phyloP scores from a whole-genome alignment of 192 early-diverging fungal species.

The Mortierella alpina region DNA sequence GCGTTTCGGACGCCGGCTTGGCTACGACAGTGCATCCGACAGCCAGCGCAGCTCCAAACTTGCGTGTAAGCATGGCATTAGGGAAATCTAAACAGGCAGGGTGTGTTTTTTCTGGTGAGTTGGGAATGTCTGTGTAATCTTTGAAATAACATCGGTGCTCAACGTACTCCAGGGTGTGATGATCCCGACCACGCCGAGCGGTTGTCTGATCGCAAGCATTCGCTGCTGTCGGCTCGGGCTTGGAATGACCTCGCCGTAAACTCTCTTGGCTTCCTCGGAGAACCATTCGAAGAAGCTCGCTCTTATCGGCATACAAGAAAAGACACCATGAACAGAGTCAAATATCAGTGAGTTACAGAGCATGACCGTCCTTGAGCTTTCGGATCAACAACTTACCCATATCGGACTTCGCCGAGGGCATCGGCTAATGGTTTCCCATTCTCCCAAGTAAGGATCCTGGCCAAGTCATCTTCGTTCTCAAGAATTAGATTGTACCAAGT shows the following conservation, averaged over 20 bases:
- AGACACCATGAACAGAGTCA: neutral
- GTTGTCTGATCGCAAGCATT: slow-evolving; percentile 77
- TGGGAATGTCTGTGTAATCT: neutral
- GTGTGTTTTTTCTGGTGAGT: neutral
- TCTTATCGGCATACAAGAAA: slow-evolving; percentile 7
- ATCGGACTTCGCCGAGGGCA: slow-evolving; percentile 59
- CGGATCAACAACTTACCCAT: slow-evolving; percentile 29
- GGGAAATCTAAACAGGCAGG: slow-evolving; percentile 77
- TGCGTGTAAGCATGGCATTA: slow-evolving; percentile 84
- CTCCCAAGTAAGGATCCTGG: slow-evolving; percentile 84
- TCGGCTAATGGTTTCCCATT: slow-evolving; percentile 78
- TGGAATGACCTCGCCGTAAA: slow-evolving; percentile 84
- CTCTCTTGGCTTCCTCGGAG: slow-evolving; percentile 84
- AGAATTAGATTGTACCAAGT: slow-evolving; percentile 74
- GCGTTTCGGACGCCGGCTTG: slow-evolving; percentile 75
- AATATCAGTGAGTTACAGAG: neutral
- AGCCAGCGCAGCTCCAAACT: slow-evolving; percentile 79
- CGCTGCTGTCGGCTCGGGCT: slow-evolving; percentile 63
- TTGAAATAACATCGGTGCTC: too few relatives aligned
- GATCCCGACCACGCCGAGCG: slow-evolving; percentile 79
- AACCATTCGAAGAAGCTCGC: slow-evolving; percentile 85
- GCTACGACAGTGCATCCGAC: slow-evolving; percentile 81
- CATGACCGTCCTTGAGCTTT: neutral
- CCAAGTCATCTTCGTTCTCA: slow-evolving; percentile 79
- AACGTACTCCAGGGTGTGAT: slow-evolving; percentile 77